Evolutionary conservation across 2,329 filamentous ascomycete species (phyloP), one percentile per base, ranked within the genome.

Genomic region (Alternaria angustiovoidea): DNA sequence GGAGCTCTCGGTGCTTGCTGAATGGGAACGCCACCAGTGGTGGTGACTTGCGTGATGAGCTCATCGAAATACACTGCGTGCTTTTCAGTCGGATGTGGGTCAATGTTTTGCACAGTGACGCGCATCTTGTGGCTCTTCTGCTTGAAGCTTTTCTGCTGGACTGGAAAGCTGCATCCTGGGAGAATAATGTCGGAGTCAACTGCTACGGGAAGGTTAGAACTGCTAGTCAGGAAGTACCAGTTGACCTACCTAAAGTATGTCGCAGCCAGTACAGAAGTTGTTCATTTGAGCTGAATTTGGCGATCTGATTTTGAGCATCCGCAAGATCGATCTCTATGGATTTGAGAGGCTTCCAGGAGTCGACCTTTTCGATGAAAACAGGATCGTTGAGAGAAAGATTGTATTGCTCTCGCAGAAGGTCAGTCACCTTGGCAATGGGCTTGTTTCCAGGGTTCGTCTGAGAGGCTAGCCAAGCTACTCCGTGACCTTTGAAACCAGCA

Each of bases 371-470:
- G 24, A 94, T 85, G 7, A 84, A 83, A 48, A 96, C 82, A 7
- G 65, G 64, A 26, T 78, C 75, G 16, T 73, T 16, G 4, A 95
- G 82, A 62, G 90, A 89, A 68, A 96, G 86, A 1, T 87, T 87
- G 66, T 91, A 91, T 7, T 87, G 85, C 36, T 91, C 89, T 63
- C 91, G 89, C 54, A 96, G 87, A 6, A 87, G 83, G 63, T 91
- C 89, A 22, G 91, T 80, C 89, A 81, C 92, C 87, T 82, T 94
- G 24, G 75, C 77, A 47, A 79, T 75, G 4, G 71, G 69, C 56
- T 78, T 79, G 58, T 73, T 78, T 20, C 73, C 74, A 20, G 73
- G 63, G 30, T 80, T 81, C 2, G 77, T 78, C 57, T 82, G 81
- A 36, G 82, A 73, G 4, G 87, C 85, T 41, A 83, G 79, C 88